Evolutionary conservation across 2,329 filamentous ascomycete genomes (phyloP).

Genomic region (Alternaria novae-zelandiae): DNA sequence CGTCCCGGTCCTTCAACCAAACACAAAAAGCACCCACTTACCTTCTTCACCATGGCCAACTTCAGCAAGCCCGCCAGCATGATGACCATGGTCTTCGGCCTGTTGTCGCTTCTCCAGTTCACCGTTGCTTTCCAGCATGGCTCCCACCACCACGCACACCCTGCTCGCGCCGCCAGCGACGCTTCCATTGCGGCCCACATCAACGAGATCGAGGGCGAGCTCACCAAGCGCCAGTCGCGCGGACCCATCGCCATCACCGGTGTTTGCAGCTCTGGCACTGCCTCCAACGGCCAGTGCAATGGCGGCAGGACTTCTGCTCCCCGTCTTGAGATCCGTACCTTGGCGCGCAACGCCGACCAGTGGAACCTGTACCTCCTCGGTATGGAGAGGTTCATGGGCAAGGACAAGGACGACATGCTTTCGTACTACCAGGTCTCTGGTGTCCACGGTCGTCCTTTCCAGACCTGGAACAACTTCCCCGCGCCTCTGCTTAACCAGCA

Average conservation of each 20-base stretch:
- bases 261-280: constrained; percentile 32
- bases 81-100: constrained; percentile 41
- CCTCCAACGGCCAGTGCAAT: constrained; percentile 33
- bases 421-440: constrained; percentile 82
- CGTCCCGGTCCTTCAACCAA: constrained; percentile 13
- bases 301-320: constrained; percentile 40
- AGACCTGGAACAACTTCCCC: constrained; percentile 60
- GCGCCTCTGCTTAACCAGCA: constrained; percentile 54
- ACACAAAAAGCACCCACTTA: constrained; percentile 9
- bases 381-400: constrained; percentile 73
- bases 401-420: constrained; percentile 66
- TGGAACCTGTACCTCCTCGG: constrained; percentile 82
- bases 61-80: constrained; percentile 45
- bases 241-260: constrained; percentile 36
- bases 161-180: constrained; percentile 21
- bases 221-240: constrained; percentile 33
- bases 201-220: constrained; percentile 28
- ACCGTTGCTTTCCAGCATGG: constrained; percentile 37
- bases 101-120: constrained; percentile 43
- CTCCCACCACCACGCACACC: constrained; percentile 27
- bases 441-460: constrained; percentile 78
- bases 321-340: constrained; percentile 71
- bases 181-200: constrained; percentile 31
- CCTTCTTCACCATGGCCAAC: constrained; percentile 36
- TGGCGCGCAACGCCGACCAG: constrained; percentile 66